Evolutionary conservation across 257 asterid species (phyloP), one percentile per base, ranked within the genome.

Genomic region (Craterostigma plantagineum): DNA sequence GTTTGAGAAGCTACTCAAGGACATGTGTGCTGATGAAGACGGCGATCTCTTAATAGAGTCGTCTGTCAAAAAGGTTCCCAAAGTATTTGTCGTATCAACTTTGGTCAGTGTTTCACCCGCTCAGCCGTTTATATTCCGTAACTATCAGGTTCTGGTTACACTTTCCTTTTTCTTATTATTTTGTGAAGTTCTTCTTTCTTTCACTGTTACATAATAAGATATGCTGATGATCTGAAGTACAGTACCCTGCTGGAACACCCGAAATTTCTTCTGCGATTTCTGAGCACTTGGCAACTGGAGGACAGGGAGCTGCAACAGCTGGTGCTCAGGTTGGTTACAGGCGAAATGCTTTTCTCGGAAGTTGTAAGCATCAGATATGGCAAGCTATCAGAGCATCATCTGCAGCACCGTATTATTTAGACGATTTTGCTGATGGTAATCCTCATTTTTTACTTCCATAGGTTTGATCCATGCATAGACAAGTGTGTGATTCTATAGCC

Each of bases 341-440:
- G 57, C 74, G 92, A 54, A 69, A 62, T 69, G 95, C 96, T 56
- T 83, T 70, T 66, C 71, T 83, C 46, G 95, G 99, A 67, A 90
- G 95, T 63, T 90, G 99, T 63, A 90, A 90, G 77, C 95, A 83
- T 72, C 91, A 64, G 23, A 35, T 83, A 56, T 90, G 99, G 99
- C 92, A 79, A 59, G 91, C 99, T 65, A 90, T 90, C 63, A 71
- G 99, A 75, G 95, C 99, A 34, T 90, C 99, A 49, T 90, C 99
- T 14, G 99, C 99, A 2, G 99, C 99, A 50, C 95, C 99, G 17
- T 90, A 90, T 65, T 90, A 90, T 73, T 79, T 90, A 53, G 99
- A 90, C 72, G 99, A 90, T 72, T 90, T 66, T 65, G 70, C 94
- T 39, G 99, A 90, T 65, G 99, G 99, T 90, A 70, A 45, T 55